Conservation (phyloP, 768 basidiomycete genomes). For the button mushroom (Agaricus bisporus) region DNA sequence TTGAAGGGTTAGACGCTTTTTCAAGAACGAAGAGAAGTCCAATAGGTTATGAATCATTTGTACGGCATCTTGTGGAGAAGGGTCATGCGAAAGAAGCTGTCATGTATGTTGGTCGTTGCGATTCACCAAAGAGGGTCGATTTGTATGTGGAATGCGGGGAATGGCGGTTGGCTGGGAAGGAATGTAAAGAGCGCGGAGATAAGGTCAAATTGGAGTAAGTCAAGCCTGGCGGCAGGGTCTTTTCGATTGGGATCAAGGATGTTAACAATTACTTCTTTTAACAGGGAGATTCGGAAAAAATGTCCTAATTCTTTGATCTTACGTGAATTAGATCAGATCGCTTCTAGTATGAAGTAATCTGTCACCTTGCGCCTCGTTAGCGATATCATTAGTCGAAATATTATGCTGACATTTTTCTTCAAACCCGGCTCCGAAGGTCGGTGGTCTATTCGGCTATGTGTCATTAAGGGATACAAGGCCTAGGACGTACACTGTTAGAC, state of each 20-base stretch:
- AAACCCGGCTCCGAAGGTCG: too few species aligned
- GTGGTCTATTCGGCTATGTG: too few species aligned
- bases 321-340: conserved; percentile 68
- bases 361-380: background rate
- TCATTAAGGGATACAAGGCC: too few species aligned
- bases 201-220: conserved; percentile 81
- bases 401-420: too few species aligned
- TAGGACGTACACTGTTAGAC: too few species aligned
- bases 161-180: conserved; percentile 81
- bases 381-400: background rate
- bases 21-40: conserved; percentile 85
- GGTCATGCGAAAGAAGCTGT: conserved; percentile 75
- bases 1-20: conserved; percentile 81
- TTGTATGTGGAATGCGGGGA: conserved; percentile 88
- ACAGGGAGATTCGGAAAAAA: conserved; percentile 62
- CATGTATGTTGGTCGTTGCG: conserved; percentile 77
- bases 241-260: background rate
- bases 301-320: conserved; percentile 79
- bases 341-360: conserved; percentile 58
- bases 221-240: background rate
- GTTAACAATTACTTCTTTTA: conserved; percentile 8
- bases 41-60: conserved; percentile 93
- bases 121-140: conserved; percentile 75
- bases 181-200: conserved; percentile 87
- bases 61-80: conserved; percentile 67